Percentiles rank a stretch among this genome's conserved stretches.
Conservation (phyloP, 192 early-diverging fungal species). For the Chytriomyces hyalinus region DNA sequence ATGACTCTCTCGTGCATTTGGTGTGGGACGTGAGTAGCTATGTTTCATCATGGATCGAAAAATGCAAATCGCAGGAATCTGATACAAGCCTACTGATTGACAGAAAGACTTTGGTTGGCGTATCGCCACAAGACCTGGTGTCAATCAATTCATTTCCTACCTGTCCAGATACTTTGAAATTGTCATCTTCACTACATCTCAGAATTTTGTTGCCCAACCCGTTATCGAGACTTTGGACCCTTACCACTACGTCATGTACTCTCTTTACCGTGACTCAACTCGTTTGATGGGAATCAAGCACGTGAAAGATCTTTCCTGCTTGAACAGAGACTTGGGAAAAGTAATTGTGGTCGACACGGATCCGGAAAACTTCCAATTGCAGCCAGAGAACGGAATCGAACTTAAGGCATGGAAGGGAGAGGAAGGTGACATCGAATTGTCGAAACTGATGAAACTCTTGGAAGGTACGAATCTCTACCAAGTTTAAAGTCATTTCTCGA, state of each 20-base stretch:
- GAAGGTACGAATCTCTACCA: conserved; percentile 67
- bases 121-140: conserved; percentile 92
- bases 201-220: conserved; percentile 80
- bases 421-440: conserved; percentile 77
- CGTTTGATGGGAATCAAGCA: conserved; percentile 83
- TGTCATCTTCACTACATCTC: conserved; percentile 92
- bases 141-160: conserved; percentile 93
- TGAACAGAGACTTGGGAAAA: conserved; percentile 94
- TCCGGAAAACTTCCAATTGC: conserved; percentile 79
- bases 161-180: conserved; percentile 92
- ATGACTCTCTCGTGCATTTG: conserved; percentile 90
- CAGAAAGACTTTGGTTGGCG: conserved; percentile 96
- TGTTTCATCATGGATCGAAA: neutral
- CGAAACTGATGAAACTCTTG: conserved; percentile 86
- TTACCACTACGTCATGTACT: conserved; percentile 79
- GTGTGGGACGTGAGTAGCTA: conserved; percentile 81
- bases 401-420: conserved; percentile 88
- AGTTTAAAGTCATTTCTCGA: neutral
- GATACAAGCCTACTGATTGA: conserved; percentile 18
- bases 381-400: conserved; percentile 90
- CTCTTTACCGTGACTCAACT: conserved; percentile 91
- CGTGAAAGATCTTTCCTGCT: conserved; percentile 79
- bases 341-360: conserved; percentile 94
- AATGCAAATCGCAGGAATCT: neutral
- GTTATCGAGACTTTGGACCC: conserved; percentile 91